These are phyloP conservation scores for Trichoderma citrinoviride DNA, from an alignment of 2,329 filamentous ascomycete genomes.

Conservation along the genomic window DNA sequence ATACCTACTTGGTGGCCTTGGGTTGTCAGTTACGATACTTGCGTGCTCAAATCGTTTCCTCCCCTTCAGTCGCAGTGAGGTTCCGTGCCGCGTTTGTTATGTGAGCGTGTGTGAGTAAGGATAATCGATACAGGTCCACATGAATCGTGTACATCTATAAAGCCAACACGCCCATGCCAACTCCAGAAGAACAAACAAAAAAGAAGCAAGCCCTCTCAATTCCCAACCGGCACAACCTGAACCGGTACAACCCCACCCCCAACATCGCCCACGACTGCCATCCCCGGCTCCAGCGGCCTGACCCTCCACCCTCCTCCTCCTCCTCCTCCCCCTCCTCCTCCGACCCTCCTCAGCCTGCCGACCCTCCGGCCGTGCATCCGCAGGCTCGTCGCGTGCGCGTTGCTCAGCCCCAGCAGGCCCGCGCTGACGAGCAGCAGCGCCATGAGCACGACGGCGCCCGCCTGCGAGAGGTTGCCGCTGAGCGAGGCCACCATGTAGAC, in stretches of 20 bases:
- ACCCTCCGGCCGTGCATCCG: slow-evolving; percentile 49
- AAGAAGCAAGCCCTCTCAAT: background rate
- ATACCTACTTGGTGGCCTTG: background rate
- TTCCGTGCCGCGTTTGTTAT: background rate
- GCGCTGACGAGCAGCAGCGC: slow-evolving; percentile 52
- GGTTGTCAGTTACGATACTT: background rate
- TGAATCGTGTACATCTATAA: no score
- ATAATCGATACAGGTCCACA: no score
- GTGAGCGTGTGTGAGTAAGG: no score
- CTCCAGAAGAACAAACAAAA: background rate
- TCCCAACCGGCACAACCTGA: slow-evolving; percentile 7
- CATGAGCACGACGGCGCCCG: slow-evolving; percentile 51
- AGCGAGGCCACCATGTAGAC: slow-evolving; percentile 57
- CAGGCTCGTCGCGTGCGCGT: slow-evolving; percentile 47
- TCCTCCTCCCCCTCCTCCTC: no score
- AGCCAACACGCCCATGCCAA: no score
- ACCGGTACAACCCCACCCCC: background rate
- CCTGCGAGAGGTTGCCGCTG: slow-evolving; percentile 54
- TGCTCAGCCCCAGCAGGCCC: slow-evolving; percentile 53
- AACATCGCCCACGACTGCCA: slow-evolving; percentile 11
- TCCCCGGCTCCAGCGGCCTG: slow-evolving; percentile 9
- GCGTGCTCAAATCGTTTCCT: background rate
- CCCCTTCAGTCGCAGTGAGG: background rate
- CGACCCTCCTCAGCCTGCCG: slow-evolving; percentile 8
- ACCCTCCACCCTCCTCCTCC: no score